Base-by-base conservation (phyloP, 768 basidiomycete species). In the Suillus subalutaceus region DNA sequence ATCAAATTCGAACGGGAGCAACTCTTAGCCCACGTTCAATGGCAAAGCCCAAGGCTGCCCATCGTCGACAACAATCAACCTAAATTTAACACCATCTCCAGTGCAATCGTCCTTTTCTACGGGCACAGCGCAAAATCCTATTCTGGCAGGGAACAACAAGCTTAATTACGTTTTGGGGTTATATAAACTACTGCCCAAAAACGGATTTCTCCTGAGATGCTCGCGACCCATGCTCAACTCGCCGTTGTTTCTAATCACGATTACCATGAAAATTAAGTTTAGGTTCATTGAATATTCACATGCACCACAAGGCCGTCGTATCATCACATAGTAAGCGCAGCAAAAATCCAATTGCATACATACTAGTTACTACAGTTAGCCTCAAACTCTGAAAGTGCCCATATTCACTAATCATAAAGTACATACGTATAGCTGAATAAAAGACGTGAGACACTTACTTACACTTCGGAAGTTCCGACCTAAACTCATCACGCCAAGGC, bases 1-100 rank as follows among this genome's bases (percentile, higher is more conserved):
- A 8, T 15, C 35, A 6, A 35, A 6, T 35, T 35, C 6, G 35
- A 35, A 35, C 35, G 6, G 35, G 35, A 35, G 38, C 38, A 12
- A 40, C 38, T 40, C 38, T 38, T 10, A 83, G 84, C 65, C 88
- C 88, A 26, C 83, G 83, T 68, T 82, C 83, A 13, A 77, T 79
- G 60, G 72, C 76, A 32, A 80, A 77, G 61, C 20, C 74, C 9
- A 59, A 59, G 15, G 38, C 66, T 18, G 52, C 66, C 37, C 10
- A 20, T 62, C 62, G 55, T 68, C 32, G 44, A 50, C 70, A 65
- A 63, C 66, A 26, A 66, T 63, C 59, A 69, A 44, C 20, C 63
- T 62, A 8, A 66, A 50, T 23, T 38, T 26, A 20, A 23, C 67
- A 16, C 48, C 40, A 37, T 53, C 56, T 20, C 53, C 67, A 12